Evolutionary conservation across 129 eudicot species (phyloP).

Genomic region (Helianthus annuus): DNA sequence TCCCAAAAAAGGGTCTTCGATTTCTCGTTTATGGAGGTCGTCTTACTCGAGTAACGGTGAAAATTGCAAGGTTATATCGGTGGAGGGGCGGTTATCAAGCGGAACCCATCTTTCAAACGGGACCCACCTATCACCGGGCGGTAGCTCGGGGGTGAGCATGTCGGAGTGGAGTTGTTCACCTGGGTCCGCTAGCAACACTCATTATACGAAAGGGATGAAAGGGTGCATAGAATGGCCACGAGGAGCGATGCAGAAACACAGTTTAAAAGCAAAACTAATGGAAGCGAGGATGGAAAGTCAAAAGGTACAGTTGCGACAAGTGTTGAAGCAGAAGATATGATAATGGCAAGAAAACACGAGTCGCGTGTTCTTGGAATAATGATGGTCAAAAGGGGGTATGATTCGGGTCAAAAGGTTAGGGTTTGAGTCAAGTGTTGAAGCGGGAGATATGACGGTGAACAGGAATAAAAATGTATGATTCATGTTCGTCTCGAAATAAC

Average conservation of each 20-base stretch:
- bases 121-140: constrained; percentile 53
- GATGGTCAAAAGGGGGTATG: constrained; percentile 20
- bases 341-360: not conserved
- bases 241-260: constrained; percentile 58
- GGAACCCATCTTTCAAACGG: constrained; percentile 47
- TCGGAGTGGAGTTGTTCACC: constrained; percentile 86
- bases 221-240: constrained; percentile 96
- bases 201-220: constrained; percentile 60
- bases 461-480: constrained; percentile 9
- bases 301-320: constrained; percentile 85
- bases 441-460: constrained; percentile 56
- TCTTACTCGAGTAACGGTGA: constrained; percentile 57
- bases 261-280: constrained; percentile 71
- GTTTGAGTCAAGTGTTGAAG: constrained; percentile 73
- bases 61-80: constrained; percentile 61
- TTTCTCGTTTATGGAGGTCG: constrained; percentile 76
- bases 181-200: constrained; percentile 58
- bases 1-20: constrained; percentile 54
- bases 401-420: constrained; percentile 74
- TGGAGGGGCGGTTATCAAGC: constrained; percentile 66
- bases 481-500: not conserved
- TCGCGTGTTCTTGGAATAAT: constrained; percentile 17
- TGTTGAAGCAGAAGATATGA: constrained; percentile 86
- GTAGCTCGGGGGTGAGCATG: constrained; percentile 50
- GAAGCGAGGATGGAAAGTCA: constrained; percentile 90